These are phyloP conservation scores for Ogataea nitratoaversa DNA, from an alignment of 805 yeast species.

Conservation along the genomic window DNA sequence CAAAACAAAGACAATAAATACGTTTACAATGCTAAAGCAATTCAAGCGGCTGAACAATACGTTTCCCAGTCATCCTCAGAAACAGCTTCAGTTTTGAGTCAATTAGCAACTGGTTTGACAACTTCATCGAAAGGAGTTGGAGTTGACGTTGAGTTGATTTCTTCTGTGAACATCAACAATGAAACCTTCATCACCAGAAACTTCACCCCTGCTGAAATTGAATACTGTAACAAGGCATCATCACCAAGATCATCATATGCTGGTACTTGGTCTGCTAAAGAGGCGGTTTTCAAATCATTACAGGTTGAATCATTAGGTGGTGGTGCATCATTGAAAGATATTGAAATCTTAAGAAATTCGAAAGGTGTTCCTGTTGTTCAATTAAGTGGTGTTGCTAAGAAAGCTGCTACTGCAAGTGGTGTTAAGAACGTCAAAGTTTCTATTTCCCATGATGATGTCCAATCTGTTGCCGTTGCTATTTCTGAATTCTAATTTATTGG, in stretches of 20 bases:
- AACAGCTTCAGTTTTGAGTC: constrained; percentile 60
- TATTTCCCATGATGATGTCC: constrained; percentile 94
- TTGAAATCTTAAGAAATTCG: constrained; percentile 72
- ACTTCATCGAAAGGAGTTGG: constrained; percentile 69
- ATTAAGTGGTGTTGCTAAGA: constrained; percentile 71
- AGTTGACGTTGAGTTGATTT: constrained; percentile 90
- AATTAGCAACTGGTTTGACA: constrained; percentile 46
- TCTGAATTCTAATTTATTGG: constrained; percentile 40
- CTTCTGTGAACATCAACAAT: constrained; percentile 79
- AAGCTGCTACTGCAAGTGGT: constrained; percentile 68
- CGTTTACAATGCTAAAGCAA: constrained; percentile 43
- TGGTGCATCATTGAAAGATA: constrained; percentile 89
- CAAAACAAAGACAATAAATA: constrained; percentile 34
- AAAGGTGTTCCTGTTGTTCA: constrained; percentile 81
- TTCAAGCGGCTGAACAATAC: constrained; percentile 43
- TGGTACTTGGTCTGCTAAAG: constrained; percentile 99
- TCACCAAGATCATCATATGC: constrained; percentile 86
- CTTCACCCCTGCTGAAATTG: constrained; percentile 77
- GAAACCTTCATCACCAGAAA: constrained; percentile 89
- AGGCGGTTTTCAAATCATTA: constrained; percentile 95
- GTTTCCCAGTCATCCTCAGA: constrained; percentile 46
- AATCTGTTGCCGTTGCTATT: constrained; percentile 96
- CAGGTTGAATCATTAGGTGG: constrained; percentile 89
- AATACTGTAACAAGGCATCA: constrained; percentile 71
- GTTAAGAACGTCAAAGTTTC: constrained; percentile 74